Percentiles rank a stretch among this genome's conserved stretches.
phyloP scores from a whole-genome alignment of 192 early-diverging fungal genomes.

The Linnemannia schmuckeri region DNA sequence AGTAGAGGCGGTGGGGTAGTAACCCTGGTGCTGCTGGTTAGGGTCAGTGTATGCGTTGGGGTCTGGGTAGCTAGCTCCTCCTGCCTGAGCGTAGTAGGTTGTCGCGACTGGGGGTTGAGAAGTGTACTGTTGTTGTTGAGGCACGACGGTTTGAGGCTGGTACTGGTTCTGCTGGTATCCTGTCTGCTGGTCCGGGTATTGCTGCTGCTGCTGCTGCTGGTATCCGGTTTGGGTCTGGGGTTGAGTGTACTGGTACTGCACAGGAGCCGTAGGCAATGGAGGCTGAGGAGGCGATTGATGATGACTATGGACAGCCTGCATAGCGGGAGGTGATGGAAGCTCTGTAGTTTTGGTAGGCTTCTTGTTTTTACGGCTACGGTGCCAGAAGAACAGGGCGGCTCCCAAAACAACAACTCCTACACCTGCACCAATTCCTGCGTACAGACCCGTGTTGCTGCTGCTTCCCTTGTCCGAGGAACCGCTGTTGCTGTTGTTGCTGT shows the following conservation, averaged over 20 bases:
- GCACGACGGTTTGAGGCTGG: background rate
- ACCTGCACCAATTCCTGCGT: slow-evolving; percentile 36
- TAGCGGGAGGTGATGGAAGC: background rate
- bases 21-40: slow-evolving; percentile 24
- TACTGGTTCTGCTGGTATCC: slow-evolving; percentile 13
- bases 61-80: background rate
- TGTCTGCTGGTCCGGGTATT: slow-evolving; percentile 11
- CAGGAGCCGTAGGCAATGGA: slow-evolving; percentile 4
- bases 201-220: slow-evolving; percentile 6
- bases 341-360: background rate
- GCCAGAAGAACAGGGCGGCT: slow-evolving; percentile 29
- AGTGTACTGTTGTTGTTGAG: slow-evolving; percentile 7
- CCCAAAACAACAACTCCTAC: slow-evolving; percentile 22
- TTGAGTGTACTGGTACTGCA: background rate
- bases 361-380: slow-evolving; percentile 14
- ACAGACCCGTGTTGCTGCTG: slow-evolving; percentile 28
- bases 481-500: slow-evolving; percentile 6
- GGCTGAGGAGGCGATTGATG: background rate
- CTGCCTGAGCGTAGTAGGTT: slow-evolving; percentile 13
- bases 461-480: background rate
- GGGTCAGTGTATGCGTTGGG: background rate
- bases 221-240: background rate
- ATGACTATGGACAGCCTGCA: slow-evolving; percentile 5
- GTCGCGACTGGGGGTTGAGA: background rate
- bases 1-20: background rate